A percentile compares a stretch with the other conserved stretches of the same genome.
phyloP scores from a whole-genome alignment of 2,329 filamentous ascomycete genomes.

The Coccinonectria pachysandricola region DNA sequence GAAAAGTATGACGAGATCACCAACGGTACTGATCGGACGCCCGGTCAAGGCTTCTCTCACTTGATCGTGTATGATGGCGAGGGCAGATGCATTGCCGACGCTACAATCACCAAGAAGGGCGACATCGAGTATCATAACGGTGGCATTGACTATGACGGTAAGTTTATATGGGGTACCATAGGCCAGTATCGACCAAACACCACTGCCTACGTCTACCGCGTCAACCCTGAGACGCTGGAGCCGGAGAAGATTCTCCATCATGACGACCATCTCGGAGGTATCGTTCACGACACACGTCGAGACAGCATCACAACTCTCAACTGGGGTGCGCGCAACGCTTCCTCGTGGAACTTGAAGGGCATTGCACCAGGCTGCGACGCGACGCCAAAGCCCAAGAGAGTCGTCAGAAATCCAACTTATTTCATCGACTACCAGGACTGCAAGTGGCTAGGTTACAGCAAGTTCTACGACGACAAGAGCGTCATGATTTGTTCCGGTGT shows the following conservation, averaged over 20 bases:
- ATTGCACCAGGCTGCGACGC: conserved; percentile 9
- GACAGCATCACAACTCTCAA: conserved; percentile 30
- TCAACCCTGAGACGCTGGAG: conserved; percentile 27
- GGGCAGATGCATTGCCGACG: conserved; percentile 33
- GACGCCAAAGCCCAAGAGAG: conserved; percentile 7
- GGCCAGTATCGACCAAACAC: conserved; percentile 37
- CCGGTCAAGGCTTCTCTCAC: conserved; percentile 34
- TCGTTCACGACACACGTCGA: conserved; percentile 29
- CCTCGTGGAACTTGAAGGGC: conserved; percentile 22
- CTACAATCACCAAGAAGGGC: conserved; percentile 28
- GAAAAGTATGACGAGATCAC: conserved; percentile 31
- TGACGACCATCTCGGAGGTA: conserved; percentile 35
- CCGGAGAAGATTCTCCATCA: conserved; percentile 25
- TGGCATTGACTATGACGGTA: conserved; percentile 38
- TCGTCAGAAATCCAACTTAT: conserved; percentile 29
- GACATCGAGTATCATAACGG: conserved; percentile 35
- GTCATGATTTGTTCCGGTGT: conserved; percentile 40
- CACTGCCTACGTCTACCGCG: conserved; percentile 31
- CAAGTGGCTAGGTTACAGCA: conserved; percentile 35
- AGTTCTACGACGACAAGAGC: conserved; percentile 23
- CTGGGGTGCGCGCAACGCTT: conserved; percentile 35
- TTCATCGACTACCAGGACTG: conserved; percentile 42
- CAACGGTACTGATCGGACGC: conserved; percentile 39
- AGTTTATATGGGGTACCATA: conserved; percentile 35
- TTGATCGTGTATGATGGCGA: conserved; percentile 33